A percentile compares a stretch with the other conserved stretches of the same genome.
Conservation (phyloP, 345 rosid genomes). For the Bruguiera gymnorhiza region DNA sequence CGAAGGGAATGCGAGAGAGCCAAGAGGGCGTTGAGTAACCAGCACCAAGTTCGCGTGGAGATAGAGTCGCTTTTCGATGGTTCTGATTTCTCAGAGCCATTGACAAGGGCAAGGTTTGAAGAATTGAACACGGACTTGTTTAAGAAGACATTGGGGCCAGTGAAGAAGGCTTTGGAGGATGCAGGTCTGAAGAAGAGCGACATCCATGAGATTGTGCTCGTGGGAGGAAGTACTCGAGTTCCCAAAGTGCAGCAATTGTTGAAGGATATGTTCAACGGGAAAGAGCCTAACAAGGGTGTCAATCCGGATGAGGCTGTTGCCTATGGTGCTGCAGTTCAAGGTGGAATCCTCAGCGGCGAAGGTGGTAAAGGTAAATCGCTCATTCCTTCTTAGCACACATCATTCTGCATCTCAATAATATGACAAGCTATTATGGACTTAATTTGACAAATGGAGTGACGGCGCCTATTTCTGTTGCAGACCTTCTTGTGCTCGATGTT, state of each 20-base stretch:
- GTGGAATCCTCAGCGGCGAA: slow-evolving; percentile 27
- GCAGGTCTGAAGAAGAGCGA: slow-evolving; percentile 39
- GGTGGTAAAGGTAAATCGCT: too few species aligned
- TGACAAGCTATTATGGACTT: too few species aligned
- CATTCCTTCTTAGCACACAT: too few species aligned
- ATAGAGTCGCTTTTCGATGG: slow-evolving; percentile 53
- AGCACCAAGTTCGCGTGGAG: slow-evolving; percentile 47
- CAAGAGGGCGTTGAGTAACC: slow-evolving; percentile 49
- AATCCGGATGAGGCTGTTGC: slow-evolving; percentile 71
- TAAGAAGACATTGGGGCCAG: slow-evolving; percentile 50
- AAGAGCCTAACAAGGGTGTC: slow-evolving; percentile 47
- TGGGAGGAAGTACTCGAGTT: slow-evolving; percentile 61
- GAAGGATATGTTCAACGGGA: slow-evolving; percentile 53
- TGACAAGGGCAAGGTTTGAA: slow-evolving; percentile 52
- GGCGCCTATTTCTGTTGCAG: too few species aligned
- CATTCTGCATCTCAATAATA: too few species aligned
- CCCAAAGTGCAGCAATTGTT: slow-evolving; percentile 50
- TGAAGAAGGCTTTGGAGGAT: slow-evolving; percentile 47
- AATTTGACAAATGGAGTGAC: too few species aligned
- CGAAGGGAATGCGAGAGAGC: slow-evolving; percentile 55
- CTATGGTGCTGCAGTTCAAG: slow-evolving; percentile 60
- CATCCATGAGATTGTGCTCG: slow-evolving; percentile 54
- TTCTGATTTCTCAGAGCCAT: slow-evolving; percentile 50
- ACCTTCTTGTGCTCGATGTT: too few species aligned
- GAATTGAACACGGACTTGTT: slow-evolving; percentile 55